These are phyloP conservation scores for Apiotrichum sp. DNA, from an alignment of 1,284 basidiomycete species.

Conservation along the genomic window DNA sequence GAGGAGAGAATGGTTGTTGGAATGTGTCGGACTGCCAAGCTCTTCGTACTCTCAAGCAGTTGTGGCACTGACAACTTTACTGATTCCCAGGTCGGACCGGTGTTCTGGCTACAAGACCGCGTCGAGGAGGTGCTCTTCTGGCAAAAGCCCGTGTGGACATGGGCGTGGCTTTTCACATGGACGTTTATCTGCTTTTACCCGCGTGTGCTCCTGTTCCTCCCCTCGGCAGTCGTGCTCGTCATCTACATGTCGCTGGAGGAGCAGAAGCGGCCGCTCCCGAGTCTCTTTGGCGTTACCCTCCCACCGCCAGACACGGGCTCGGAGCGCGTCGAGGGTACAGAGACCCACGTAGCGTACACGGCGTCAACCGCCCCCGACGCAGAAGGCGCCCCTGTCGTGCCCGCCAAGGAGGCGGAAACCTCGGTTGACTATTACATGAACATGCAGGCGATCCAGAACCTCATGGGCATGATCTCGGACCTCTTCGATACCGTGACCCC, in stretches of 20 bases:
- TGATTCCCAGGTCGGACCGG: constrained; percentile 36
- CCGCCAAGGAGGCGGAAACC: constrained; percentile 40
- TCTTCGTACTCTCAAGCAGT: no score
- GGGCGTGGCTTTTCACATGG: constrained; percentile 44
- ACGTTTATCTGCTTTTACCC: constrained; percentile 47
- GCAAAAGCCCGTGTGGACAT: constrained; percentile 46
- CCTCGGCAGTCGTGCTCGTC: constrained; percentile 33
- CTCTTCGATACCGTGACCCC: constrained; percentile 21
- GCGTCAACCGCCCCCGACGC: constrained; percentile 17
- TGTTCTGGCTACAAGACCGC: constrained; percentile 47
- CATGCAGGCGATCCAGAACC: constrained; percentile 48
- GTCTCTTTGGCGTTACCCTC: constrained; percentile 29
- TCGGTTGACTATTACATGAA: constrained; percentile 48
- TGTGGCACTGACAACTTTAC: no score
- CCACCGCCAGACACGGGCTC: constrained; percentile 2
- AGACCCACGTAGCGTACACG: neutral
- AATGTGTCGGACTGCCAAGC: no score
- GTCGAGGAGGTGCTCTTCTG: constrained; percentile 48
- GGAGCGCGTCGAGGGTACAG: neutral
- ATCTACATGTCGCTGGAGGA: constrained; percentile 41
- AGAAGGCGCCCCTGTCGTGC: constrained; percentile 28
- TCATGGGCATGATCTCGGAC: constrained; percentile 39
- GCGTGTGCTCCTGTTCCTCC: constrained; percentile 39
- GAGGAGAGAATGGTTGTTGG: neutral
- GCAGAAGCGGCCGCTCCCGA: constrained; percentile 27